Conservation (phyloP, 2,329 filamentous ascomycete genomes). For the Erysiphe pulchra region DNA sequence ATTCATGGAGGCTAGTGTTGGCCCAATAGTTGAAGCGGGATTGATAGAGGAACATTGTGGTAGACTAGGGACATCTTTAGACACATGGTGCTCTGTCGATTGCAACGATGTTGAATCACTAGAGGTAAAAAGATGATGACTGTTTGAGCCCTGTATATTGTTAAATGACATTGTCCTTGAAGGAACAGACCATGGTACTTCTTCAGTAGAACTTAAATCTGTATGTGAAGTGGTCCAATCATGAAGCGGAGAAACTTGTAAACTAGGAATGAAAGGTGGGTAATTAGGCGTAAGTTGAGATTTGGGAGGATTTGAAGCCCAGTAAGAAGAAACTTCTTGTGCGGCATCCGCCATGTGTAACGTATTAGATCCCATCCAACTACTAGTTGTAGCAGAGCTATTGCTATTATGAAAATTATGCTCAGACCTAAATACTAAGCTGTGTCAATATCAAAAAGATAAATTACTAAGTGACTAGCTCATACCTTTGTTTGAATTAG, state of each 20-base stretch:
- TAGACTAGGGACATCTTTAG: slow-evolving; percentile 7
- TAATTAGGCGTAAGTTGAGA: slow-evolving; percentile 24
- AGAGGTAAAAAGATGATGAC: slow-evolving; percentile 8
- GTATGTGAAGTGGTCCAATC: slow-evolving; percentile 10
- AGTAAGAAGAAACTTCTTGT: slow-evolving; percentile 18
- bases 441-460: neutral
- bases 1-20: slow-evolving; percentile 5
- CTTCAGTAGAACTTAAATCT: slow-evolving; percentile 10
- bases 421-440: neutral
- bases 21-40: slow-evolving; percentile 5
- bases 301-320: slow-evolving; percentile 24
- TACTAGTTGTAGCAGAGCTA: slow-evolving; percentile 6
- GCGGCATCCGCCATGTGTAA: slow-evolving; percentile 15
- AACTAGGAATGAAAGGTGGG: slow-evolving; percentile 21
- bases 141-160: slow-evolving; percentile 11
- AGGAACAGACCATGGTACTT: slow-evolving; percentile 11
- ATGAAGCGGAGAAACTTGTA: slow-evolving; percentile 9
- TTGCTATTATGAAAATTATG: slow-evolving; percentile 7
- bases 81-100: slow-evolving; percentile 6
- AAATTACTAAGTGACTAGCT: neutral
- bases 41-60: slow-evolving; percentile 10
- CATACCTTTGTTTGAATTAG: neutral
- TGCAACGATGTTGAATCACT: slow-evolving; percentile 7
- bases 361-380: slow-evolving; percentile 12
- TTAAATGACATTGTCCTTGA: slow-evolving; percentile 14